These are phyloP conservation scores for Amanita fuliginea DNA, from an alignment of 768 basidiomycete species.

Conservation along the genomic window DNA sequence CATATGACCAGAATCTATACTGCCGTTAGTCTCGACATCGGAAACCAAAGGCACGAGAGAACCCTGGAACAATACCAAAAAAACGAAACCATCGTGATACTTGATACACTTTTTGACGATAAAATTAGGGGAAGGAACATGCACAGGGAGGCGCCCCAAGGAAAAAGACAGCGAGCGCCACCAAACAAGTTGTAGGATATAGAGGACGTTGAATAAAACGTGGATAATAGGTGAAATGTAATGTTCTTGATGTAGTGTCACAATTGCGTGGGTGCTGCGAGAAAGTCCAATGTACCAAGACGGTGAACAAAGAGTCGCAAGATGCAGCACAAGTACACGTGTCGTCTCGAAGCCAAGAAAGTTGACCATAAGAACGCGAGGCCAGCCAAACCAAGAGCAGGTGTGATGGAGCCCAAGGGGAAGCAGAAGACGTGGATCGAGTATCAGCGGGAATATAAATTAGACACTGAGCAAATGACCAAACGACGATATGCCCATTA, in stretches of 20 bases:
- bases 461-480: conserved; percentile 8
- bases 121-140: conserved; percentile 3
- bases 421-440: conserved; percentile 4
- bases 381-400: neutral
- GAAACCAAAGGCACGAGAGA: neutral
- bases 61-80: neutral
- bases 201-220: neutral
- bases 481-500: conserved; percentile 5
- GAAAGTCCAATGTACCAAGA: conserved; percentile 2
- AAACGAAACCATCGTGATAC: conserved; percentile 5
- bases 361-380: neutral
- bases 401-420: neutral
- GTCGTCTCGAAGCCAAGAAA: neutral
- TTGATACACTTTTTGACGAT: conserved; percentile 5
- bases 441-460: conserved; percentile 5
- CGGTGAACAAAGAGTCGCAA: neutral
- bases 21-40: neutral
- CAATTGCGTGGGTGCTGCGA: conserved; percentile 3
- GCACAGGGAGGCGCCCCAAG: neutral
- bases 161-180: neutral
- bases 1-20: conserved; percentile 1
- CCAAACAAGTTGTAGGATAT: conserved; percentile 3
- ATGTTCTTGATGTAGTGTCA: conserved; percentile 6
- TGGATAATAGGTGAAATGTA: conserved; percentile 5
- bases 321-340: conserved; percentile 6